These are phyloP conservation scores for Stemphylium vesicarium DNA, from an alignment of 2,329 filamentous ascomycete species.

Conservation along the genomic window DNA sequence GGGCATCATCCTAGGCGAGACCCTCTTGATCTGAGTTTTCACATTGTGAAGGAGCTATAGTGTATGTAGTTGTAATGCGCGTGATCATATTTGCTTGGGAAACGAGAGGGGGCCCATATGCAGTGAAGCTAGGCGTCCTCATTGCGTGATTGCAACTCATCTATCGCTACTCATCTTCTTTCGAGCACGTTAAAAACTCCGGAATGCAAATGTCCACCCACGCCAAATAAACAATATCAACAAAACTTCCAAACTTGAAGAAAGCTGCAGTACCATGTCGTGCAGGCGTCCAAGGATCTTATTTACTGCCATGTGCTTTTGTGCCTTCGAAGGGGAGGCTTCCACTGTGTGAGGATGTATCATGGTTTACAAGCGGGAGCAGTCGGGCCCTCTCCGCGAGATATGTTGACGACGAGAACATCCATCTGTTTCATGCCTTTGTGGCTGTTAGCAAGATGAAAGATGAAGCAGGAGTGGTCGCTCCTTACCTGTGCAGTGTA, in stretches of 20 bases:
- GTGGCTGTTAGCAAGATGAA: conserved; percentile 23
- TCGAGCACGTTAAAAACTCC: conserved; percentile 20
- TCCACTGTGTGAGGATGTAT: background rate
- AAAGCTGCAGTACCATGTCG: background rate
- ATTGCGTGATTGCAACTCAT: conserved; percentile 13
- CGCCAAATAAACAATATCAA: conserved; percentile 7
- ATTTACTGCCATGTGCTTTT: too few relatives aligned
- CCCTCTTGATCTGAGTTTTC: background rate
- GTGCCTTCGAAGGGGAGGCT: too few relatives aligned
- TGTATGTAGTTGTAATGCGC: background rate
- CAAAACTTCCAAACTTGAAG: background rate
- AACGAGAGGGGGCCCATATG: conserved; percentile 6
- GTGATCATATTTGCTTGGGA: conserved; percentile 11
- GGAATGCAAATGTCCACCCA: conserved; percentile 22
- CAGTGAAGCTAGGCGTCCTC: conserved; percentile 17
- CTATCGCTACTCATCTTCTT: conserved; percentile 15
- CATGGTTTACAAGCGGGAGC: conserved; percentile 5
- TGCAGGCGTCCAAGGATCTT: background rate
- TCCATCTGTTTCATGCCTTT: conserved; percentile 77
- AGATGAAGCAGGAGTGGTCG: background rate
- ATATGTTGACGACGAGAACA: conserved; percentile 65
- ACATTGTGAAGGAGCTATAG: background rate
- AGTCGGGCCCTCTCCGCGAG: background rate
- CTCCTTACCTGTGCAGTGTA: conserved; percentile 74
- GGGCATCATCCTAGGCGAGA: background rate